A percentile compares a stretch with the other conserved stretches of the same genome.
These are phyloP conservation scores for Podaxis sp. DNA, from an alignment of 768 basidiomycete genomes.

Conservation along the genomic window DNA sequence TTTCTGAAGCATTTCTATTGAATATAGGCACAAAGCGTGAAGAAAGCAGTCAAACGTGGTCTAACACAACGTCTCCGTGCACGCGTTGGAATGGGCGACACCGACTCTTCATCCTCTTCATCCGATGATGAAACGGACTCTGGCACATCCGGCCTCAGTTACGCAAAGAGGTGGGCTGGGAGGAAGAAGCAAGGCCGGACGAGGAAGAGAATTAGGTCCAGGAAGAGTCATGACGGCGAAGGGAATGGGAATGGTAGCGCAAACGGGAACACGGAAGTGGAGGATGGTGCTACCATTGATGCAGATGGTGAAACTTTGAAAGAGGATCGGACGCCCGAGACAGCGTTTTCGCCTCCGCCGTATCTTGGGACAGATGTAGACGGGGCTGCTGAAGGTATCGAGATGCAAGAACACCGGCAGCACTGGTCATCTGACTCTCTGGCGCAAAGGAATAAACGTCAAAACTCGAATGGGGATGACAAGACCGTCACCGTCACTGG, in stretches of 20 bases:
- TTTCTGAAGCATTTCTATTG: background rate
- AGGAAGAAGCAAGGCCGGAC: slow-evolving; percentile 17
- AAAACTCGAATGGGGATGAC: background rate
- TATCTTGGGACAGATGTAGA: background rate
- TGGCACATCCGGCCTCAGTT: slow-evolving; percentile 9
- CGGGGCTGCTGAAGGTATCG: background rate
- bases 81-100: slow-evolving; percentile 72
- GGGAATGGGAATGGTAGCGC: background rate
- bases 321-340: slow-evolving; percentile 19
- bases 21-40: slow-evolving; percentile 68
- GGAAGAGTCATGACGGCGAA: background rate
- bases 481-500: background rate
- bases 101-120: slow-evolving; percentile 43
- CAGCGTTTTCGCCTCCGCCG: slow-evolving; percentile 13
- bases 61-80: slow-evolving; percentile 76
- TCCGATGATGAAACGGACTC: slow-evolving; percentile 30
- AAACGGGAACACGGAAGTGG: background rate
- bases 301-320: slow-evolving; percentile 30
- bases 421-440: background rate
- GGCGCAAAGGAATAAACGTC: background rate
- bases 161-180: slow-evolving; percentile 6
- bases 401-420: background rate
- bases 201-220: slow-evolving; percentile 15
- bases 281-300: slow-evolving; percentile 15
- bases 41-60: slow-evolving; percentile 79